Evolutionary conservation across 78 protist species (phyloP), one percentile per base, ranked within the genome.

Genomic region (Dictyostelium purpureum): DNA sequence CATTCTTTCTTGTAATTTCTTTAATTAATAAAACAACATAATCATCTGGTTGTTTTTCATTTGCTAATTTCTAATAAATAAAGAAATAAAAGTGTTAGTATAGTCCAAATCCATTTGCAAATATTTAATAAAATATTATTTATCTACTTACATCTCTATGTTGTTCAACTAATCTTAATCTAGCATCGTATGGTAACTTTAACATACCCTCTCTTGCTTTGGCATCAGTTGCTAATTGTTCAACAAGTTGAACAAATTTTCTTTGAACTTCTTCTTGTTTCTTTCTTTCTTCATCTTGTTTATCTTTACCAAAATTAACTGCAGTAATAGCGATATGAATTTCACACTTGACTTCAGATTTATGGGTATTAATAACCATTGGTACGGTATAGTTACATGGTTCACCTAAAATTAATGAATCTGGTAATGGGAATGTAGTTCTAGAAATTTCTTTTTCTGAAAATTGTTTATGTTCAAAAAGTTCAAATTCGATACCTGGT

Each of bases 401-500:
- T 40, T 83, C 91, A 38, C 70, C 70, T 16, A 83, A 57, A 45
- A 83, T 83, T 21, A 83, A 40, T 28, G 45, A 38, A 4, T 83
- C 81, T 18, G 61, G 24, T 28, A 83, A 38, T 54, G 79, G 63
- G 47, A 52, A 42, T 4, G 6, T 14, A 19, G 75, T 45, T 4
- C 16, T 51, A 21, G 61, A 76, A 33, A 83, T 66, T 7, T 54
- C 24, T 33, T 83, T 83, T 12, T 83, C 91, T 35, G 91, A 83
- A 56, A 83, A 83, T 35, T 82, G 75, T 18, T 83, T 83, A 43
- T 83, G 91, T 73, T 83, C 91, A 83, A 71, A 71, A 12, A 83
- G 63, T 83, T 83, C 91, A 57, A 83, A n/a, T 59, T 83, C 91
- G 16, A 83, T 14, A 43, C 76, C 91, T 83, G 91, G 91, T 83